Evolutionary conservation across 306 rosid species (phyloP).

Genomic region (Prinsepia uniflora): DNA sequence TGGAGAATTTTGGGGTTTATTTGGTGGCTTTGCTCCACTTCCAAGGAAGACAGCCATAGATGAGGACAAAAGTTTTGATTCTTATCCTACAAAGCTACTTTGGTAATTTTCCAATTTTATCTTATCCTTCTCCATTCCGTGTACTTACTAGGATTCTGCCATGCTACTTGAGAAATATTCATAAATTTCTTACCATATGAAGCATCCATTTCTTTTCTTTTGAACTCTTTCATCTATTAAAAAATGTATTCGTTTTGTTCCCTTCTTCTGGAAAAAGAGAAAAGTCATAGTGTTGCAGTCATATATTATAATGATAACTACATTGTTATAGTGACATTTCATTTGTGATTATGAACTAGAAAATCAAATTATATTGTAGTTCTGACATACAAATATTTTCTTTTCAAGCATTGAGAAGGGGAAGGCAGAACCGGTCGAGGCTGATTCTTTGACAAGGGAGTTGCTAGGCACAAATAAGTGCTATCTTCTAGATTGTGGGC

Average conservation of each 20-base stretch:
- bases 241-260: background rate
- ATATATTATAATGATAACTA: background rate
- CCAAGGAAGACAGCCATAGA: slow-evolving; percentile 66
- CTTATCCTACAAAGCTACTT: slow-evolving; percentile 63
- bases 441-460: slow-evolving; percentile 68
- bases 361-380: slow-evolving; percentile 11
- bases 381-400: slow-evolving; percentile 25
- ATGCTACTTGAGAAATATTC: slow-evolving; percentile 17
- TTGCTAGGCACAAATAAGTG: slow-evolving; percentile 74
- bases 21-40: slow-evolving; percentile 99
- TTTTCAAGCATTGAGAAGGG: slow-evolving; percentile 72
- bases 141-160: slow-evolving; percentile 8
- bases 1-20: slow-evolving; percentile 96
- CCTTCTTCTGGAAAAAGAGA: background rate
- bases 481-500: slow-evolving; percentile 81
- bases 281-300: background rate
- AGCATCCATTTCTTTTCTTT: background rate
- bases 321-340: slow-evolving; percentile 16
- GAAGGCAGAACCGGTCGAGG: slow-evolving; percentile 55
- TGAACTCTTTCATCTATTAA: background rate
- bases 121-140: slow-evolving; percentile 16
- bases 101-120: slow-evolving; percentile 51
- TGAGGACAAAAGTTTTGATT: slow-evolving; percentile 51
- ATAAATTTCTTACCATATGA: background rate
- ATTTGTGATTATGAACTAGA: slow-evolving; percentile 14